phyloP scores from a whole-genome alignment of 768 basidiomycete genomes.

The Lactifluus subvellereus region DNA sequence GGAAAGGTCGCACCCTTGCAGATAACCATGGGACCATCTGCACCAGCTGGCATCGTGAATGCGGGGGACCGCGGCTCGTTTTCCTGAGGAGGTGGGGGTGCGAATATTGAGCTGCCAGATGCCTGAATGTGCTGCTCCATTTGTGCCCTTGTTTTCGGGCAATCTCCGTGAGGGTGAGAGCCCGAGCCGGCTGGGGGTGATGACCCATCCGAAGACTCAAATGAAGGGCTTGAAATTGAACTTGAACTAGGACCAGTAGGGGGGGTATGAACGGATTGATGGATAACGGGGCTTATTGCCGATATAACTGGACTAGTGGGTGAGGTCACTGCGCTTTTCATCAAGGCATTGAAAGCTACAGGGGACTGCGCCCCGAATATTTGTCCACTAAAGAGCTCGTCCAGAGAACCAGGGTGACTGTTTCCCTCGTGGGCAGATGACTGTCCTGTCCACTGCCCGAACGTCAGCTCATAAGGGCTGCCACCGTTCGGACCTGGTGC shows the following conservation, averaged over 20 bases:
- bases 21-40: slow-evolving; percentile 48
- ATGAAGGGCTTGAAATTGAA: slow-evolving; percentile 25
- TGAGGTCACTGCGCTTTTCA: slow-evolving; percentile 26
- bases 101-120: slow-evolving; percentile 60
- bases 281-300: slow-evolving; percentile 51
- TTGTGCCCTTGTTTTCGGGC: slow-evolving; percentile 54
- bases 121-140: slow-evolving; percentile 44
- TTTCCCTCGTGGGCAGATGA: slow-evolving; percentile 24
- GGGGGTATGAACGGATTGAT: slow-evolving; percentile 31
- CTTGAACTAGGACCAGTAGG: slow-evolving; percentile 16
- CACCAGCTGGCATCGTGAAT: slow-evolving; percentile 40
- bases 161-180: slow-evolving; percentile 24
- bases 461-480: slow-evolving; percentile 43
- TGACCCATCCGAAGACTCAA: slow-evolving; percentile 23
- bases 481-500: slow-evolving; percentile 19
- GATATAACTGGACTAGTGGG: slow-evolving; percentile 35
- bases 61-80: background rate
- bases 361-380: slow-evolving; percentile 30
- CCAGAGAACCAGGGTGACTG: slow-evolving; percentile 37
- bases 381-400: slow-evolving; percentile 43
- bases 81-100: slow-evolving; percentile 24
- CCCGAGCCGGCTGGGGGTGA: slow-evolving; percentile 25
- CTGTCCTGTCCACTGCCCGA: slow-evolving; percentile 33
- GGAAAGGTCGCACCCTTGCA: slow-evolving; percentile 69
- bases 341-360: slow-evolving; percentile 16